Evolutionary conservation across 345 rosid species (phyloP).

Genomic region (Microthlaspi erraticum): DNA sequence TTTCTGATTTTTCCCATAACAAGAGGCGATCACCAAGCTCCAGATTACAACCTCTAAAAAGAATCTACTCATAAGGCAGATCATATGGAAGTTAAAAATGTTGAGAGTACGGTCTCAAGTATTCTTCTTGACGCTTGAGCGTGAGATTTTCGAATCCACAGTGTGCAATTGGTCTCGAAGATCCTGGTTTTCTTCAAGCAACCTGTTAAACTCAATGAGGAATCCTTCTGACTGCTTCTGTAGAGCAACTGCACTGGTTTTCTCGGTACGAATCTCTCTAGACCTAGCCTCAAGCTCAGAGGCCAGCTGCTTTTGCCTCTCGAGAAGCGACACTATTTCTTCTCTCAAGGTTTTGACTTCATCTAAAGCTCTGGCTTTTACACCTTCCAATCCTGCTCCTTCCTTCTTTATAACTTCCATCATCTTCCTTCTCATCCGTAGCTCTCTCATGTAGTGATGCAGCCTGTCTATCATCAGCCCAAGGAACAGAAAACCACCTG

Average conservation of each 20-base stretch:
- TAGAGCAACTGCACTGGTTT: conserved; percentile 77
- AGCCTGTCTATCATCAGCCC: conserved; percentile 85
- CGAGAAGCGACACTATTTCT: conserved; percentile 49
- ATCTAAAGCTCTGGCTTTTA: conserved; percentile 52
- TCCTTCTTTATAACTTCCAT: conserved; percentile 80
- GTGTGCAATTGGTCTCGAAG: conserved; percentile 68
- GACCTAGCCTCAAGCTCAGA: conserved; percentile 57
- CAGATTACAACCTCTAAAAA: neutral
- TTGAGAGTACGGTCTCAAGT: conserved; percentile 42
- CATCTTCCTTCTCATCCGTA: conserved; percentile 73
- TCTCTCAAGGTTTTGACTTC: conserved; percentile 66
- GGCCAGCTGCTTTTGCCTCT: conserved; percentile 56
- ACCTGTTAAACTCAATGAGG: conserved; percentile 84
- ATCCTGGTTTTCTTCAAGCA: conserved; percentile 80
- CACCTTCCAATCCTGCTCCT: conserved; percentile 64
- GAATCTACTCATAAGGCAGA: neutral
- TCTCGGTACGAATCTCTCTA: conserved; percentile 60
- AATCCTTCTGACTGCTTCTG: conserved; percentile 95
- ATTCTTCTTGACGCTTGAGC: conserved; percentile 76
- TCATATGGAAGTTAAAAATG: conserved; percentile 4
- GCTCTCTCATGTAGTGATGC: conserved; percentile 90
- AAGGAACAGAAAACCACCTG: conserved; percentile 84
- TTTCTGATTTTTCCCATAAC: conserved; percentile 5
- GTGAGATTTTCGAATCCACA: conserved; percentile 61
- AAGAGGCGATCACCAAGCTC: conserved; percentile 25